Conservation (phyloP, 1,284 basidiomycete species). For the Irpex sp. region DNA sequence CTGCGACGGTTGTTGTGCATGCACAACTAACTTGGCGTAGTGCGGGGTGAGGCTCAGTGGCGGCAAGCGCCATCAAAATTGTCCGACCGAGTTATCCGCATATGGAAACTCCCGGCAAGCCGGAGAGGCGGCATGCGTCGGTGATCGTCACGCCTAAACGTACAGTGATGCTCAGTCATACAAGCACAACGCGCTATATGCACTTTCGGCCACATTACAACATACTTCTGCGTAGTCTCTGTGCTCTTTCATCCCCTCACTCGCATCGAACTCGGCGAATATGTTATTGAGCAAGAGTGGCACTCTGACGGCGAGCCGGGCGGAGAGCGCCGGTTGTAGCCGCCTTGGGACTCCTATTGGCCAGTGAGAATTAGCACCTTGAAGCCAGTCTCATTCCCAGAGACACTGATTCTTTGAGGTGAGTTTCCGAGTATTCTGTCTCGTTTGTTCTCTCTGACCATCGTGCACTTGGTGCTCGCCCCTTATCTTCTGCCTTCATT, state of each 20-base stretch:
- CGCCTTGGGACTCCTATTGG: conserved; percentile 19
- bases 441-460: neutral
- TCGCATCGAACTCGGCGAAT: neutral
- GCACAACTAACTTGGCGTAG: neutral
- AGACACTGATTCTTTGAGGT: conserved; percentile 7
- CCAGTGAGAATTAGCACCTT: conserved; percentile 6
- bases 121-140: neutral
- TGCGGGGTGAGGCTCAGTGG: neutral
- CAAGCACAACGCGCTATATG: neutral
- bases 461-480: neutral
- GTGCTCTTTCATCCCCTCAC: neutral
- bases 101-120: neutral
- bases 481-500: neutral
- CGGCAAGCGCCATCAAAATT: neutral
- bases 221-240: neutral
- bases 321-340: conserved; percentile 2
- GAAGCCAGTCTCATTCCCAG: neutral
- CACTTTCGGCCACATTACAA: neutral
- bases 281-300: neutral
- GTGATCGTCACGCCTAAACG: neutral
- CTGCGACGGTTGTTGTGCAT: neutral
- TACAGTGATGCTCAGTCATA: neutral
- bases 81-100: neutral
- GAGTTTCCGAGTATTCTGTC: neutral
- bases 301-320: neutral